Evolutionary conservation across 352 stramenopile genomes (phyloP).

Genomic region (Globisporangium iwayamae): DNA sequence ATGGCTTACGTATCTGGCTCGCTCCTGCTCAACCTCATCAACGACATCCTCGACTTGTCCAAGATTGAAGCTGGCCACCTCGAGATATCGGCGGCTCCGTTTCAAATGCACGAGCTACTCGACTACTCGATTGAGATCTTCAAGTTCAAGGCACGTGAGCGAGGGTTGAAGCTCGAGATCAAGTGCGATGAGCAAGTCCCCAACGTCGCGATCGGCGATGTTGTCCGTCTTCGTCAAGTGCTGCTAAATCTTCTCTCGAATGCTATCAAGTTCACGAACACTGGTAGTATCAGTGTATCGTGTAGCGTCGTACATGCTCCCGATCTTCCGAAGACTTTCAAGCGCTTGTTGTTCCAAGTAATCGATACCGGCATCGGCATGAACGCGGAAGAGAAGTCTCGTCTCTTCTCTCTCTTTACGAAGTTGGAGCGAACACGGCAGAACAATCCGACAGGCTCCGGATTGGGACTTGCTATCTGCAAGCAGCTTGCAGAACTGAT

Average conservation of each 20-base stretch:
- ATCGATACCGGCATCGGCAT: slow-evolving; percentile 83
- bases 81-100: slow-evolving; percentile 83
- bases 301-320: slow-evolving; percentile 68
- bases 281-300: slow-evolving; percentile 76
- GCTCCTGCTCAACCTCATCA: slow-evolving; percentile 89
- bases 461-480: slow-evolving; percentile 82
- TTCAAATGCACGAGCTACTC: slow-evolving; percentile 74
- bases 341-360: slow-evolving; percentile 81
- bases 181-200: slow-evolving; percentile 63
- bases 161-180: slow-evolving; percentile 82
- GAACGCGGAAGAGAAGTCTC: slow-evolving; percentile 76
- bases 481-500: slow-evolving; percentile 88
- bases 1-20: slow-evolving; percentile 85
- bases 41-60: slow-evolving; percentile 90
- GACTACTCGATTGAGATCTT: slow-evolving; percentile 91
- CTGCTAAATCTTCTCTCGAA: slow-evolving; percentile 84
- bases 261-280: slow-evolving; percentile 85
- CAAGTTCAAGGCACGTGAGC: slow-evolving; percentile 83
- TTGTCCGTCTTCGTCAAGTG: slow-evolving; percentile 75
- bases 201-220: slow-evolving; percentile 69
- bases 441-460: slow-evolving; percentile 86
- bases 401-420: slow-evolving; percentile 80
- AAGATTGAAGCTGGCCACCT: slow-evolving; percentile 92
- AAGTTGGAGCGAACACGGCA: slow-evolving; percentile 76
- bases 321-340: slow-evolving; percentile 57